Percentiles rank a stretch among this genome's conserved stretches.
These are phyloP conservation scores for Aspergillus ruber DNA, from an alignment of 2,329 filamentous ascomycete genomes.

Conservation along the genomic window DNA sequence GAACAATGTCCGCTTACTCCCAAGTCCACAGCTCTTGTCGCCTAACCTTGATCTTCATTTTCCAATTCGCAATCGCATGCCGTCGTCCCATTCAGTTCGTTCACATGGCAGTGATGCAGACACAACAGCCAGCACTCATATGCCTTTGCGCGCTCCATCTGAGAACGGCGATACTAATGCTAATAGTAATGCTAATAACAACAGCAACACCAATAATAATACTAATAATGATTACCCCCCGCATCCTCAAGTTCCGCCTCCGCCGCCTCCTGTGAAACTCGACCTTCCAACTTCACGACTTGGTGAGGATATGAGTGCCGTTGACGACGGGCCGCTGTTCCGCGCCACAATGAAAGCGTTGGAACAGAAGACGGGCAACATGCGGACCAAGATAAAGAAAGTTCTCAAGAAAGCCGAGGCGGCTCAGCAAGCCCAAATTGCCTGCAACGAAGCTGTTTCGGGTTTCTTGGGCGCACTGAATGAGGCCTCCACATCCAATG, in stretches of 20 bases:
- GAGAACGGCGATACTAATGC: conserved; percentile 20
- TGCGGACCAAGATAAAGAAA: conserved; percentile 92
- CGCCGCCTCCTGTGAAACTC: conserved; percentile 58
- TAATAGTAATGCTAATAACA: neutral
- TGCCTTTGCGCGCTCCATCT: conserved; percentile 22
- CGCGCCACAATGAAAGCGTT: conserved; percentile 93
- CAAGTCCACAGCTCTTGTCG: conserved; percentile 57
- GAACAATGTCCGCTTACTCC: conserved; percentile 46
- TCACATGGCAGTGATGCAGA: conserved; percentile 73
- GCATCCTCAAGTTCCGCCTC: conserved; percentile 18
- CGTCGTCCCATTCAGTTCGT: conserved; percentile 81
- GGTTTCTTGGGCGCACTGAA: conserved; percentile 79
- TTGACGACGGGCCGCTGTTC: conserved; percentile 91
- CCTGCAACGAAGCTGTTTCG: conserved; percentile 78
- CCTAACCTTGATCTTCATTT: conserved; percentile 67
- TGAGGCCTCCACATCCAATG: conserved; percentile 84
- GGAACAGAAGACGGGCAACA: conserved; percentile 92
- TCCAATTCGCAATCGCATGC: conserved; percentile 70
- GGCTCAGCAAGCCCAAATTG: conserved; percentile 68
- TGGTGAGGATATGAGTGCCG: conserved; percentile 73
- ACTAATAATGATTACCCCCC: conserved; percentile 2
- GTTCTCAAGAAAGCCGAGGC: conserved; percentile 91
- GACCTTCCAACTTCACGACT: conserved; percentile 83
- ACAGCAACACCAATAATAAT: neutral
- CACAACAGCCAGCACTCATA: conserved; percentile 30